Base-by-base conservation (phyloP, 2,329 filamentous ascomycete species). In the Anisogramma anomala region DNA sequence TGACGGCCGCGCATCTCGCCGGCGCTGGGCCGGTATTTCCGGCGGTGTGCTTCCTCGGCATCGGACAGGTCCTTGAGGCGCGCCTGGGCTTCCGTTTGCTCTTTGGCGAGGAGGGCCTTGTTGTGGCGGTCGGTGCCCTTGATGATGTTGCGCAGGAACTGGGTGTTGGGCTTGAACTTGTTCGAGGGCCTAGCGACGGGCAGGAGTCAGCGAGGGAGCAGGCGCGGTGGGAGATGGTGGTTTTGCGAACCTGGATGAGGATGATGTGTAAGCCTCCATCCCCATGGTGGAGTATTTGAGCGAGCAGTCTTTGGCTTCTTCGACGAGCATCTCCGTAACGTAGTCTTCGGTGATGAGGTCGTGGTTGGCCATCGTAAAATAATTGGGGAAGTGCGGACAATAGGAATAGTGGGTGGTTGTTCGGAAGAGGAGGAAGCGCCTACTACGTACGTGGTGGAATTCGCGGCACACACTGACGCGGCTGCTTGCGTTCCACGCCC, bases 61-160 rank as follows among this genome's bases (percentile, higher is more conserved):
- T 58, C 60, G 42, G 74, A 71, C 32, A 88, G 62, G 41, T 70
- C 67, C 49, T 74, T 72, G 41, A 94, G 70, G 15, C 85, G 77
- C 3, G 77, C 77, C 47, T 72, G 71, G 0, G 86, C 79, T 50
- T 96, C 88, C 35, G 82, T 77, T 19, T 80, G 79, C 58, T 96
- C 89, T 55, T 81, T 93, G 1, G 83, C 84, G 14, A 86, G 74
- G 22, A 96, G 68, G 1, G 85, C 83, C 18, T 83, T 78, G 70
- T 98, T 98, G 62, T 98, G 89, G 40, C 63, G 82, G 52, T 93
- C 83, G 7, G 86, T 93, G 50, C 91, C 83, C 48, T 81, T 82
- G 47, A 98, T 85, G 42, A 96, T 84, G 53, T 91, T 82, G 43
- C 79, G 79, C 31, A 98, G 65, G 57, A 96, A 96, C 25, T 83